Evolutionary conservation across 495 filamentous ascomycete genomes (phyloP).

Genomic region (Hapsidospora chrysogenum): DNA sequence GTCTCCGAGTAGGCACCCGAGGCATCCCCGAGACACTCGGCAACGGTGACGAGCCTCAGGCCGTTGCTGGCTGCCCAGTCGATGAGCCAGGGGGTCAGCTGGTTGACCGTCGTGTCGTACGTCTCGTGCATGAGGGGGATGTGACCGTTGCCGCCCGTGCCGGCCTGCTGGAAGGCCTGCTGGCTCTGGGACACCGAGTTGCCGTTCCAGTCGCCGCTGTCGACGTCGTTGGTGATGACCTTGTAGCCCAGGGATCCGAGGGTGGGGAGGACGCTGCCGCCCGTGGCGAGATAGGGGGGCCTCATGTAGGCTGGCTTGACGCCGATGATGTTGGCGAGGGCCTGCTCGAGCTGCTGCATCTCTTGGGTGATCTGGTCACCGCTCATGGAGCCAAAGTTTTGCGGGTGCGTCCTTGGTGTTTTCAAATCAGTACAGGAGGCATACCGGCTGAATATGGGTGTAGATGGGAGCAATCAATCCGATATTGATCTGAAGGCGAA

Average conservation of each 20-base stretch:
- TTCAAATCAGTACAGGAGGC: background rate
- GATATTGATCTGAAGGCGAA: too few relatives aligned
- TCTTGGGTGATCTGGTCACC: conserved; percentile 23
- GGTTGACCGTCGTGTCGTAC: conserved; percentile 27
- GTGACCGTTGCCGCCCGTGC: conserved; percentile 29
- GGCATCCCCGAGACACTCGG: too few relatives aligned
- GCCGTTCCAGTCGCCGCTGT: conserved; percentile 37
- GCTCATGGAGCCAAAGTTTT: conserved; percentile 18
- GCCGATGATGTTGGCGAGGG: conserved; percentile 34
- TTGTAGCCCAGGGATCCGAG: conserved; percentile 32
- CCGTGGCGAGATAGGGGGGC: conserved; percentile 32
- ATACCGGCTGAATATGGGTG: too few relatives aligned
- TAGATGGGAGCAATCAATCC: too few relatives aligned
- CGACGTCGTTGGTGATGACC: conserved; percentile 37
- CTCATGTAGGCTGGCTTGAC: conserved; percentile 37
- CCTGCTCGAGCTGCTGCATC: conserved; percentile 32
- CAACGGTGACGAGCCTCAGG: conserved; percentile 34
- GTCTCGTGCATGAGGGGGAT: conserved; percentile 41
- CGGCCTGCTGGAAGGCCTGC: conserved; percentile 24
- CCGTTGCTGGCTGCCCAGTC: conserved; percentile 35
- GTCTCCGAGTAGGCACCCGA: too few relatives aligned
- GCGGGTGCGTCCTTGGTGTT: conserved; percentile 4
- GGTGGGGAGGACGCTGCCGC: conserved; percentile 21
- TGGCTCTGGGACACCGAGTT: conserved; percentile 23
- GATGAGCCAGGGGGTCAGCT: conserved; percentile 32